A percentile compares a stretch with the other conserved stretches of the same genome.
Evolutionary conservation across 495 filamentous ascomycete species (phyloP).

Genomic region (Penicillium cataractarum): DNA sequence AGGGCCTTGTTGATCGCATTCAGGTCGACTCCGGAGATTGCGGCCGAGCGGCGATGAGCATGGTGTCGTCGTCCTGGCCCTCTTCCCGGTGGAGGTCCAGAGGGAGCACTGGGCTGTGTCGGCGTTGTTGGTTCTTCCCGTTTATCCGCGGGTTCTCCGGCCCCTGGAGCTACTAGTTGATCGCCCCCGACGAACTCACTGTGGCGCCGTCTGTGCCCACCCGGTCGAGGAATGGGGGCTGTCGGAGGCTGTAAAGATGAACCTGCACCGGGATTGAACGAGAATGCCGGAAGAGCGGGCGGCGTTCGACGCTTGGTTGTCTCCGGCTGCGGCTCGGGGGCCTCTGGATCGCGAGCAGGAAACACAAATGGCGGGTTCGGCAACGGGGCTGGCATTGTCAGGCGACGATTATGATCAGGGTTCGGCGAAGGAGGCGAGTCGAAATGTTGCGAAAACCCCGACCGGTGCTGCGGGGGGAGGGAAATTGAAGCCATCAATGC

Average conservation of each 20-base stretch:
- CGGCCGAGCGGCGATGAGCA: constrained; percentile 82
- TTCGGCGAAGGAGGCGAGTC: constrained; percentile 27
- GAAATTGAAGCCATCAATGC: constrained; percentile 49
- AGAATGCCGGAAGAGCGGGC: constrained; percentile 63
- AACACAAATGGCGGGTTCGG: constrained; percentile 77
- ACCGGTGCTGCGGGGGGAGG: constrained; percentile 41
- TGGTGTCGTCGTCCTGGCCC: constrained; percentile 67
- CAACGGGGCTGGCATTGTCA: constrained; percentile 50
- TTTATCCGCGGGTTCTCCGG: constrained; percentile 67
- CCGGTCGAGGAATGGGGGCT: constrained; percentile 38
- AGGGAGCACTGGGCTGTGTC: constrained; percentile 52
- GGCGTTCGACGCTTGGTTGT: constrained; percentile 26
- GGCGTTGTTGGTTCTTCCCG: constrained; percentile 54
- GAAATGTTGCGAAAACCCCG: constrained; percentile 41
- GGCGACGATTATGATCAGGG: constrained; percentile 29
- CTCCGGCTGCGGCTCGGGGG: constrained; percentile 15
- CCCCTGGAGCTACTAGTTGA: constrained; percentile 57
- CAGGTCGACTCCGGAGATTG: constrained; percentile 83
- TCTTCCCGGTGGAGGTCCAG: constrained; percentile 45
- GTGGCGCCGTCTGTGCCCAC: constrained; percentile 69
- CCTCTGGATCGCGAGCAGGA: constrained; percentile 52
- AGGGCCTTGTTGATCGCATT: constrained; percentile 68
- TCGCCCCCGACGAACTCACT: constrained; percentile 83
- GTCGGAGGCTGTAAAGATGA: constrained; percentile 34
- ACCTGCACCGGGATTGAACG: constrained; percentile 61